Base-by-base conservation (phyloP, 2,329 filamentous ascomycete species). In the Penicillium sp. region DNA sequence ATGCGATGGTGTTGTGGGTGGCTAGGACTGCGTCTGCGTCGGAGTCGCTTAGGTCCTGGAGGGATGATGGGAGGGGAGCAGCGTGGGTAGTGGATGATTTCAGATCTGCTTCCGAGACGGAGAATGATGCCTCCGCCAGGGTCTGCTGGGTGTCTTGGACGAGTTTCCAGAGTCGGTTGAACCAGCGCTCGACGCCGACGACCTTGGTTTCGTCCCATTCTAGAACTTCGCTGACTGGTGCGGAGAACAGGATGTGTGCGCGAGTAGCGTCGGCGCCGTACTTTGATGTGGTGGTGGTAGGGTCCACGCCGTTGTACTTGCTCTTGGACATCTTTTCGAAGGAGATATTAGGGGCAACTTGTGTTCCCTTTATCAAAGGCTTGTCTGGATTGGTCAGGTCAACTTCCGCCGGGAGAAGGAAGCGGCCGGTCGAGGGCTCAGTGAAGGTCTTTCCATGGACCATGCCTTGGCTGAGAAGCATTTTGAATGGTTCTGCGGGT, bases 291-390 rank as follows among this genome's bases (percentile, higher is more conserved):
- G 89, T 89, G 0, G 78, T 80, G 0, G 84, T 86, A 0, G 92
- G 92, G 69, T 96, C 91, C 7, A 96, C 90, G 27, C 92, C 92
- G 69, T 96, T 96, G 77, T 94, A 82, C 74, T 96, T 96, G 68
- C 90, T 96, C 77, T 96, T 96, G 39, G 90, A 94, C 92, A 96
- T 96, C 72, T 96, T 96, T 73, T 96, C 91, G 66, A 84, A 96
- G 1, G 85, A 87, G 19, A 91, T 75, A 29, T 78, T 83, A 1
- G 89, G 85, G 0, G 70, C 67, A 48, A 82, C 75, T 4, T 86
- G 84, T 0, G 86, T 89, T 0, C 82, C 80, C 19, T 80, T 80
- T n/a, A 94, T 83, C 53, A 80, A 78, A 1, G 89, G 89, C 13
- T 77, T 76, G 0, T 78, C 75, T 0, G 82, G 78, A 41, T 83